Evolutionary conservation across 495 filamentous ascomycete species (phyloP), one percentile per base, ranked within the genome.

Genomic region (Aspergillus ellipticus): DNA sequence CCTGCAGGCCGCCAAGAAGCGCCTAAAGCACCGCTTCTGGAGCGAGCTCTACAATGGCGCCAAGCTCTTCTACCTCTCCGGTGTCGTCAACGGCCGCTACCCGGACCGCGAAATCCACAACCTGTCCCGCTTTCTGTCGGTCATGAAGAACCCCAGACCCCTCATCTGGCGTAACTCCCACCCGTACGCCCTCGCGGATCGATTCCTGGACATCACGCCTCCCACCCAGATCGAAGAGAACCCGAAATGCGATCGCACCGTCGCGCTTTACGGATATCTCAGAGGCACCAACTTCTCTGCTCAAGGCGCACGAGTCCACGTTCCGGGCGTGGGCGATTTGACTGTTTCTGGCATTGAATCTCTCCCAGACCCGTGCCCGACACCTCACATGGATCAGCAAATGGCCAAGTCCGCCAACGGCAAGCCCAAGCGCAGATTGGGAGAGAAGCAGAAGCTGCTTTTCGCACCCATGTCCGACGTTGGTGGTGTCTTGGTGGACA

Each of bases 391-490:
- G 81, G 86, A 96, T 58, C 89, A 95, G 68, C 89, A 86, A 16
- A 74, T 89, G 21, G 87, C 86, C 21, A 96, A 92, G 63, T 82
- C 82, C 6, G 85, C 85, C 7, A 28, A 28, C 1, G 95, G 94
- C 1, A 96, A 96, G 66, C 79, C 80, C 3, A 82, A 82, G 55
- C 83, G 85, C 63, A 77, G 90, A 50, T 70, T 98, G 33, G 93
- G 92, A 29, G 94, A 98, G 66, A 97, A 96, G 68, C 91, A 97
- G 64, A 97, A 96, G 72, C 78, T 94, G 55, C 79, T 98, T 4
- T 95, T 95, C 73, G 94, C 95, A 13, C 94, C 94, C 15, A 97
- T 98, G 92, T 94, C 89, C 49, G 94, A 98, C 74, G 90, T 96
- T 29, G 93, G 92, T 59, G 94, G 94, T 61, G 86, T 98, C 4